Conservation (phyloP, 164 flowering plant genomes). For the Macadamia tetraphylla region DNA sequence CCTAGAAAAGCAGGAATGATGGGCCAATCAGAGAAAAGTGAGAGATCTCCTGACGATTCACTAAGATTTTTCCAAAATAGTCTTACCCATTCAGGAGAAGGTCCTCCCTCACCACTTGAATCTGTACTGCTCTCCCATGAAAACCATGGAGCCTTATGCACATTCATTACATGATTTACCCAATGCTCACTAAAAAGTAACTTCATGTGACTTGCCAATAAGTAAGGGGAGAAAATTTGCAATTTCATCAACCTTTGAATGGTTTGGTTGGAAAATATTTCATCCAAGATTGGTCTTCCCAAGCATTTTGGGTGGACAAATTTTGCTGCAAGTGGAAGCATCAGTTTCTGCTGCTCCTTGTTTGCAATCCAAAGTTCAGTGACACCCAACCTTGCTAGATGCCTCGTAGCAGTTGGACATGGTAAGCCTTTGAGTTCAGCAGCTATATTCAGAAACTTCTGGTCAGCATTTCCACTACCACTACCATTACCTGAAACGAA, state of each 20-base stretch:
- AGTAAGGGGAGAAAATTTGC: constrained; percentile 51
- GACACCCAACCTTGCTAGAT: constrained; percentile 55
- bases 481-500: constrained; percentile 10
- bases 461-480: constrained; percentile 26
- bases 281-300: constrained; percentile 49
- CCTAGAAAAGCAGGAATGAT: constrained; percentile 92
- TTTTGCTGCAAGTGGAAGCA: constrained; percentile 62
- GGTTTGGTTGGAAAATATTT: constrained; percentile 40
- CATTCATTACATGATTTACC: constrained; percentile 70
- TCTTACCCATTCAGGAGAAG: constrained; percentile 88
- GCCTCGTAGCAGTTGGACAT: constrained; percentile 72
- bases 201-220: constrained; percentile 70
- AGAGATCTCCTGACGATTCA: constrained; percentile 51
- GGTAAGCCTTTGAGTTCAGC: constrained; percentile 78
- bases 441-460: constrained; percentile 33
- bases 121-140: constrained; percentile 64
- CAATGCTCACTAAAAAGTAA: constrained; percentile 67
- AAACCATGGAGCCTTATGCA: constrained; percentile 82
- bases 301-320: constrained; percentile 69
- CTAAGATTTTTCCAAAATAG: constrained; percentile 75
- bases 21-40: constrained; percentile 92
- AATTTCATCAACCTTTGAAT: constrained; percentile 54
- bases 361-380: constrained; percentile 81
- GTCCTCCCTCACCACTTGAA: constrained; percentile 60
- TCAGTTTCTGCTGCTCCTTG: constrained; percentile 64